Conservation (phyloP, 225 moss, liverwort and hornwort genomes). For the Thuidium tamariscinum region DNA sequence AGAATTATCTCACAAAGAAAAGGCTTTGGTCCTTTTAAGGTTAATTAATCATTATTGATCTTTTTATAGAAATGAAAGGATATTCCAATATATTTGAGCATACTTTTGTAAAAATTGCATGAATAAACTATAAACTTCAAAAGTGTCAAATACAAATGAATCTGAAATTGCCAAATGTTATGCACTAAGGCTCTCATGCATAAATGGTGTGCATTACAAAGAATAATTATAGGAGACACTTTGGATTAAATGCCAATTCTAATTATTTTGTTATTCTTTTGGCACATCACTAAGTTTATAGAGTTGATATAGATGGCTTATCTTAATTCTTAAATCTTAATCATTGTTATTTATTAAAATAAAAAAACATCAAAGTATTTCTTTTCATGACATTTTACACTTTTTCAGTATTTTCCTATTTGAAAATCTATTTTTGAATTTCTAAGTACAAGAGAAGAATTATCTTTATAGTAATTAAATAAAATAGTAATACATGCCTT, state of each 20-base stretch:
- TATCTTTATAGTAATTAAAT: rapidly evolving
- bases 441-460: not conserved
- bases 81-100: too few relatives aligned
- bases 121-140: too few relatives aligned
- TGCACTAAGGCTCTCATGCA: too few relatives aligned
- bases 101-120: too few relatives aligned
- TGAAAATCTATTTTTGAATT: not conserved
- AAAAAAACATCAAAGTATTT: not conserved
- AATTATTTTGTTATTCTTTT: not conserved
- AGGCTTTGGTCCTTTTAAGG: too few relatives aligned
- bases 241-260: not conserved
- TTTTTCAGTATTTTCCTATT: not conserved
- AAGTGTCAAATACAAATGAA: too few relatives aligned
- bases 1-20: too few relatives aligned
- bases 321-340: not conserved
- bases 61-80: too few relatives aligned
- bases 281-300: not conserved
- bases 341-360: not conserved
- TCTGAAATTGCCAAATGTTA: too few relatives aligned
- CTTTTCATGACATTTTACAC: not conserved
- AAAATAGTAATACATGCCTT: not conserved
- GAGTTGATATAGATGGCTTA: not conserved
- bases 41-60: too few relatives aligned
- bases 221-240: too few relatives aligned
- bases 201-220: too few relatives aligned